phyloP scores from a whole-genome alignment of 257 asterid species.

The Solanum tarijense region DNA sequence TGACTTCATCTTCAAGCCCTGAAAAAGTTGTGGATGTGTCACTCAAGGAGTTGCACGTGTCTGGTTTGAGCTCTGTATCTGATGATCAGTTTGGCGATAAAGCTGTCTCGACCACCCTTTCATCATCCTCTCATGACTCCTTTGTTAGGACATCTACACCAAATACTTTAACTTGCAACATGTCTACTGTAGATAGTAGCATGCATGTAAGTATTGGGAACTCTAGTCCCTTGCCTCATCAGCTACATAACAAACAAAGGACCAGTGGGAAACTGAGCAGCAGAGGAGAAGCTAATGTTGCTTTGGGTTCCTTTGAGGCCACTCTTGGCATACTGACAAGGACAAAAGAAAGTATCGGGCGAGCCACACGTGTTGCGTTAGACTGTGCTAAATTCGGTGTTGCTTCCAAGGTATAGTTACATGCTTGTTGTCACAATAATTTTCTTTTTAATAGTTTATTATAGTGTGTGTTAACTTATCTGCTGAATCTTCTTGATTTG shows the following conservation, averaged over 20 bases:
- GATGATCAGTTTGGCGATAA: constrained; percentile 32
- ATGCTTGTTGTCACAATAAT: neutral
- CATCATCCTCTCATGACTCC: constrained; percentile 49
- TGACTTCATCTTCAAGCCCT: constrained; percentile 24
- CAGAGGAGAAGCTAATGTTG: constrained; percentile 39
- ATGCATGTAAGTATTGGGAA: constrained; percentile 32
- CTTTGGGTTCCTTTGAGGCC: constrained; percentile 62
- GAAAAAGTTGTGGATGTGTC: constrained; percentile 21
- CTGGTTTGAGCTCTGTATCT: constrained; percentile 31
- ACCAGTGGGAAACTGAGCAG: constrained; percentile 41
- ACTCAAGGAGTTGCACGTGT: constrained; percentile 10
- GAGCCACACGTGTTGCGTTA: constrained; percentile 78
- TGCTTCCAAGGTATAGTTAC: constrained; percentile 61
- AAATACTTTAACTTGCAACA: constrained; percentile 36
- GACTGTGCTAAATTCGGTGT: constrained; percentile 80
- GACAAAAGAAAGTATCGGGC: constrained; percentile 77
- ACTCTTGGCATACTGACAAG: constrained; percentile 60
- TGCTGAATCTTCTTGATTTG: neutral
- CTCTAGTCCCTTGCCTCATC: constrained; percentile 41
- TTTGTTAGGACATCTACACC: constrained; percentile 43
- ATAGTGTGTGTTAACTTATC: neutral
- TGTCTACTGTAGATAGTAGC: constrained; percentile 31
- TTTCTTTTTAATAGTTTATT: neutral
- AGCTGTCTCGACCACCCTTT: constrained; percentile 34
- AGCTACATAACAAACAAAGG: constrained; percentile 40